These are phyloP conservation scores for Didymellaceae sp. DNA, from an alignment of 2,329 filamentous ascomycete species.

Conservation along the genomic window DNA sequence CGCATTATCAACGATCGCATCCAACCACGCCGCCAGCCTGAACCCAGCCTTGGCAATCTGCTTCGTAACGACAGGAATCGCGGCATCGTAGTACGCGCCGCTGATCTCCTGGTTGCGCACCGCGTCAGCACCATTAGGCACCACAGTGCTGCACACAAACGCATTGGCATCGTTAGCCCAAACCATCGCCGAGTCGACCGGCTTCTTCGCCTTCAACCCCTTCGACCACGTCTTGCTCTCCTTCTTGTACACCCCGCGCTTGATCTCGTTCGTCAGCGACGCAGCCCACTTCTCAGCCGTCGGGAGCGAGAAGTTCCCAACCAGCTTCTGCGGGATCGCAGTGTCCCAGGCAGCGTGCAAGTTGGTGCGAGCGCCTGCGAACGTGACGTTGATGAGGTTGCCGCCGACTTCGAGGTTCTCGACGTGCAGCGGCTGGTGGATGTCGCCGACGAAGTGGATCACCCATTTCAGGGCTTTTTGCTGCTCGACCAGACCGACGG, in stretches of 20 bases:
- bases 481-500: constrained; percentile 41
- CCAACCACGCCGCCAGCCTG: constrained; percentile 42
- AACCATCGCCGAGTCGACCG: constrained; percentile 45
- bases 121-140: constrained; percentile 47
- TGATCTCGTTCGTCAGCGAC: constrained; percentile 47
- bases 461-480: constrained; percentile 58
- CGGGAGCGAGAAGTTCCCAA: constrained; percentile 48
- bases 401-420: constrained; percentile 55
- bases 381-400: constrained; percentile 54
- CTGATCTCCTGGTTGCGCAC: constrained; percentile 49
- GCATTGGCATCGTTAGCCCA: constrained; percentile 54
- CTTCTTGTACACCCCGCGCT: constrained; percentile 48
- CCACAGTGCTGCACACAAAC: constrained; percentile 52
- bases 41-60: constrained; percentile 53
- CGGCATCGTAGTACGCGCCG: constrained; percentile 45
- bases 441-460: constrained; percentile 70
- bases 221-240: constrained; percentile 44
- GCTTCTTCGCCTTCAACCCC: constrained; percentile 47
- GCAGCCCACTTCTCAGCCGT: constrained; percentile 50
- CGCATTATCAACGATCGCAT: constrained; percentile 34
- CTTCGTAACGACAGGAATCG: constrained; percentile 49
- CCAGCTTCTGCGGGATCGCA: constrained; percentile 52
- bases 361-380: constrained; percentile 50
- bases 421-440: constrained; percentile 72
- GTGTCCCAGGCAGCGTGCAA: constrained; percentile 56